Evolutionary conservation across 2,329 filamentous ascomycete species (phyloP), one percentile per base, ranked within the genome.

Genomic region (Dactylonectria estremocensis): DNA sequence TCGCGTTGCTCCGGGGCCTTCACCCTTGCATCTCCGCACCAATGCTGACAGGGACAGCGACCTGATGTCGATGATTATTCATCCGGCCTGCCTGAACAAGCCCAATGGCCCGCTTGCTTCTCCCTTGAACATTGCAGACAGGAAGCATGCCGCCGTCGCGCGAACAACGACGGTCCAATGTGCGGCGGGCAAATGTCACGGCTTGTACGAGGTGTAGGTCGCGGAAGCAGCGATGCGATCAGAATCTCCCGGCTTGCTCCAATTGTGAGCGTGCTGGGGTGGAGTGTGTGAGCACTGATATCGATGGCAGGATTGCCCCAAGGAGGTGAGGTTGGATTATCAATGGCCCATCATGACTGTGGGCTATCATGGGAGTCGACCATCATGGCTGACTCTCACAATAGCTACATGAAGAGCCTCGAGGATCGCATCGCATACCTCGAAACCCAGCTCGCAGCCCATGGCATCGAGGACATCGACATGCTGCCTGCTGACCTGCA

Each of bases 391-490:
- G 22, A 22, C 24, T 7, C 20, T 37, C 7, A 7, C 28, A 22
- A 3, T 20, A 77, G 74, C 22, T 77, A 77, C 45, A 76, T 76
- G 46, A 75, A 73, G 31, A 77, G 53, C 3, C 68, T 77, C 0
- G 76, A 77, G 20, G 74, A 77, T 20, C 71, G 71, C 5, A 59
- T 77, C 0, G 76, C 73, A 9, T 69, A 74, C 7, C 63, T 77
- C 4, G 76, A 77, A 22, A 50, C 65, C 1, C 50, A 67, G 0
- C 40, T 73, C 1, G 57, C 28, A 1, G 49, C 53, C 1, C 59
- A 64, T 33, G 66, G 71, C 0, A 7, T 71, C 16, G 70, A 72
- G 9, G 52, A 63, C 49, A 14, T 63, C 8, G 60, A 54, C 31
- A 53, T 61, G 37, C 7, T 61, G 8, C 31, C 58, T 16, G 37